Percentiles rank a stretch among this genome's conserved stretches.
Conservation (phyloP, 495 filamentous ascomycete species). For the Daldinia bambusicola region DNA sequence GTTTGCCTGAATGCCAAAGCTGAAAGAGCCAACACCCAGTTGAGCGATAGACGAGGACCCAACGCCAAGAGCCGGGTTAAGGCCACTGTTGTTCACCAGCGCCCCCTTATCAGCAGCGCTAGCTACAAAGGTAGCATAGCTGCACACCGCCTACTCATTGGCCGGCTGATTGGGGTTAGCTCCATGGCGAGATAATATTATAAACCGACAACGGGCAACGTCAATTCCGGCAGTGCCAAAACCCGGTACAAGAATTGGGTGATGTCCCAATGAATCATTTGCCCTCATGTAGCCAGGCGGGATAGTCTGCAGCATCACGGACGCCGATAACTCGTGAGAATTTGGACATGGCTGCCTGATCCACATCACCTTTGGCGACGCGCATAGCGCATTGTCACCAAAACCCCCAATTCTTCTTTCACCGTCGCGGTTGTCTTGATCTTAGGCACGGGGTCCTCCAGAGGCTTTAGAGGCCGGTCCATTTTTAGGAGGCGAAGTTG, state of each 20-base stretch:
- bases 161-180: conserved; percentile 43
- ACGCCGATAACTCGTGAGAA: neutral
- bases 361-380: neutral
- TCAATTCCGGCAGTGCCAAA: conserved; percentile 18
- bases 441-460: neutral
- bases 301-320: neutral
- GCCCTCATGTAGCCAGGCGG: neutral
- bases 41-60: neutral
- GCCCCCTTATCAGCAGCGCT: conserved; percentile 48
- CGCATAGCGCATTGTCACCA: too few species aligned
- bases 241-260: neutral
- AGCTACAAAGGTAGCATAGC: conserved; percentile 55
- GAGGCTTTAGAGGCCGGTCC: neutral
- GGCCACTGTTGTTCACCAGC: conserved; percentile 50
- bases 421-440: neutral
- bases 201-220: conserved; percentile 35
- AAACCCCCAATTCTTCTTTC: neutral
- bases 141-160: conserved; percentile 49
- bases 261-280: neutral
- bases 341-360: neutral
- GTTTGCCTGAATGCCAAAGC: neutral
- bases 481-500: neutral
- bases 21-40: neutral
- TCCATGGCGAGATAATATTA: neutral
- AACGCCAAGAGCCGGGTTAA: neutral